Base-by-base conservation (phyloP, 2,329 filamentous ascomycete genomes). In the Oidium heveae region DNA sequence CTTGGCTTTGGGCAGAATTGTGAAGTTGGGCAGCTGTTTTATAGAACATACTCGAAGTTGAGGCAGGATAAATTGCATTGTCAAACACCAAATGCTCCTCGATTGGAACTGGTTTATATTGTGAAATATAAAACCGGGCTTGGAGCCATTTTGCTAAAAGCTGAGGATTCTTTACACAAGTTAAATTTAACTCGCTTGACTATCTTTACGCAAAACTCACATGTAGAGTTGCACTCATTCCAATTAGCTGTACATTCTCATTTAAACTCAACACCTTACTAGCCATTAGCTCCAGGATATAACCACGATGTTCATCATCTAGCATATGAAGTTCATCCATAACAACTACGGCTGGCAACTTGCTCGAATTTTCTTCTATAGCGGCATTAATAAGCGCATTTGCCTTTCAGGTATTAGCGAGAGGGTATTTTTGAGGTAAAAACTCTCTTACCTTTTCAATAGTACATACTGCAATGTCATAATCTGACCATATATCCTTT, bases 281-380 rank as follows among this genome's bases (percentile, higher is more conserved):
- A 5, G 80, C 77, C 67, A 86, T 76, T 6, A 87, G 69, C 63
- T 88, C 84, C 55, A 87, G 69, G 1, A 87, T 70, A 63, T 87
- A 87, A 4, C 84, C 84, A n/a, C 84, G 76, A 59, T 80, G 75
- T 58, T 82, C 80, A 63, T 87, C 84, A 60, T 86, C 80, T 47
- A 87, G 72, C 82, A 88, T 86, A 63, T 88, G 84, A n/a, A 87
- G 68, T 63, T 88, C 84, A 61, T 88, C 84, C 36, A 87, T 69
- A 15, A 87, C 80, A 18, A 86, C 75, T 12, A 79, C 70, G 50
- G 74, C 76, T 46, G 88, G 68, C 20, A 77, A 72, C n/a, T 72
- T 69, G 56, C 86, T 56, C 3, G 72, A 76, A 62, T 75, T 77
- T 58, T 87, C 80, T 58, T 84, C 79, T 59, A 87, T 84, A 15